Evolutionary conservation across 768 basidiomycete genomes (phyloP), one percentile per base, ranked within the genome.

Genomic region (Udeniomyces megalosporus): DNA sequence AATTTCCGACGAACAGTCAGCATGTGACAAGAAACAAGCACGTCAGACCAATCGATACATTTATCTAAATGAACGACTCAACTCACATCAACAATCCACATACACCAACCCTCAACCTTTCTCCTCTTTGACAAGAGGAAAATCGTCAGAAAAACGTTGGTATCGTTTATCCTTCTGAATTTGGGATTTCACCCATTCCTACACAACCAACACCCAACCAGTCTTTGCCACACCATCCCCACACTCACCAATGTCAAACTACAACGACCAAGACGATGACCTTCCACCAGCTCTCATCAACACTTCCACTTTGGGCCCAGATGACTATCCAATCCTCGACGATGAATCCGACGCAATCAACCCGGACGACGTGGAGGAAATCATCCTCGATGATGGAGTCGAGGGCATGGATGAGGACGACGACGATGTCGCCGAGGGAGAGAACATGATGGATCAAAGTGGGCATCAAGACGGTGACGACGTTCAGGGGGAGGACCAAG

Each of bases 401-500:
- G 68, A 68, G 35, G 65, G 57, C 28, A 64, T 66, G 54, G 70
- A 69, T 22, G 68, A 69, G n/a, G 73, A 74, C 31, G 64, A 72
- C 26, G 64, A 64, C 51, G 75, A 78, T 29, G 81, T 81, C 51
- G 86, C 88, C 62, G 78, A 87, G 24, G 52, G 46, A 17, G 54
- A 48, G 20, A 56, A 34, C 17, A 54, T 47, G 3, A 62, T 62
- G 61, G 61, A 60, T 28, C 31, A 51, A 50, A 76, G 81, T n/a
- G 76, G 75, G 48, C 86, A 85, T 70, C 75, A 85, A 20, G 76
- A 73, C 20, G 84, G 84, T 32, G 32, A 53, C 12, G 34, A 29
- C 1, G 52, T 5, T 2, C 56, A 58, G 34, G 67, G 50, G 20
- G 51, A 54, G 10, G 61, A 64, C 5, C 60, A 55, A 1, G 64